Evolutionary conservation across 768 basidiomycete genomes (phyloP).

Genomic region (Suillus lakei): DNA sequence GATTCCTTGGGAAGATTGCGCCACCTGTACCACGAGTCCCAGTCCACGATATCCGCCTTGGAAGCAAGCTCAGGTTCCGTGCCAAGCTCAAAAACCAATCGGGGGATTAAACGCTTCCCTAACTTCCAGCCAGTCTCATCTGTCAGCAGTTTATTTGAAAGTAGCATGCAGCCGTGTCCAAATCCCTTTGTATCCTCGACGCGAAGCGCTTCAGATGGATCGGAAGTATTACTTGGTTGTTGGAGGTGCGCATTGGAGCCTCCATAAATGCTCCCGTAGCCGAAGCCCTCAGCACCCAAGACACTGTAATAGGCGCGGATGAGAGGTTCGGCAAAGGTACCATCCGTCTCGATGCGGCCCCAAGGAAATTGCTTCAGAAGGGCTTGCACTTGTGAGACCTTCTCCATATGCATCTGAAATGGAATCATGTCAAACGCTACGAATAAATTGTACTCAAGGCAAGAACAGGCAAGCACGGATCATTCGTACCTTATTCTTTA

Average conservation of each 20-base stretch:
- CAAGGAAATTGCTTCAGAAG: conserved; percentile 45
- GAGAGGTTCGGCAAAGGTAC: conserved; percentile 40
- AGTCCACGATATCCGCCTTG: conserved; percentile 38
- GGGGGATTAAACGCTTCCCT: conserved; percentile 38
- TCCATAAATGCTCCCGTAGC: conserved; percentile 47
- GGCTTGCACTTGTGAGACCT: conserved; percentile 36
- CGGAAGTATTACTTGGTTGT: conserved; percentile 18
- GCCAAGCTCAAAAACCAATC: conserved; percentile 32
- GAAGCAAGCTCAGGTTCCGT: conserved; percentile 32
- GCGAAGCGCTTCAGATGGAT: conserved; percentile 1
- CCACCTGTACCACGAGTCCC: conserved; percentile 53
- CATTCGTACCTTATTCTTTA: conserved; percentile 36
- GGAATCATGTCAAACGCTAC: not conserved
- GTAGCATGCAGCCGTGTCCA: conserved; percentile 38
- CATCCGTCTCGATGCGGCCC: conserved; percentile 47
- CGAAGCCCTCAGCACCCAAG: conserved; percentile 43
- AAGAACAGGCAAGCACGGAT: not conserved
- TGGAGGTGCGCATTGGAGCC: conserved; percentile 37
- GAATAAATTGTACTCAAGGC: not conserved
- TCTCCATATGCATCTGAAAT: conserved; percentile 42
- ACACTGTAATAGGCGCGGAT: conserved; percentile 41
- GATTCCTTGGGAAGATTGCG: conserved; percentile 47
- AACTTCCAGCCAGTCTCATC: conserved; percentile 43
- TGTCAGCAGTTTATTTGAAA: conserved; percentile 36
- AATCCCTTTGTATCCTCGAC: conserved; percentile 26